Evolutionary conservation across 352 stramenopile genomes (phyloP).

Genomic region (Pythium chondricola): DNA sequence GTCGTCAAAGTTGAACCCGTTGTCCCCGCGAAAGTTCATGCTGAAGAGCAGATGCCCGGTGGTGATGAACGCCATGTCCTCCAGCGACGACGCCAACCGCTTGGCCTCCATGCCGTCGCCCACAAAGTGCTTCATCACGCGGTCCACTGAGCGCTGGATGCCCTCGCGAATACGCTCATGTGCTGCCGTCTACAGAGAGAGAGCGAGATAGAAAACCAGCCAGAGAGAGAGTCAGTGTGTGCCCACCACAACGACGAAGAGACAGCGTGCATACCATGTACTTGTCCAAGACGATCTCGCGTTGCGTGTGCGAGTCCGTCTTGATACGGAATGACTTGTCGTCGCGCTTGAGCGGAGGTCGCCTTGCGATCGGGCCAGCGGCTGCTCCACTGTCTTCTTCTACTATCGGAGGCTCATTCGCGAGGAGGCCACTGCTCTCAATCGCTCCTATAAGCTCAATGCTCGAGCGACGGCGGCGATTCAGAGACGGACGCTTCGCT

Average conservation of each 20-base stretch:
- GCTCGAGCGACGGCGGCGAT: constrained; percentile 48
- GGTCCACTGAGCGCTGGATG: constrained; percentile 38
- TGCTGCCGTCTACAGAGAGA: constrained; percentile 39
- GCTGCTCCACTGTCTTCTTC: neutral
- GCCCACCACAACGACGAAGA: no score
- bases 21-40: constrained; percentile 68
- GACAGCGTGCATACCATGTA: constrained; percentile 53
- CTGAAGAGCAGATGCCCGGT: constrained; percentile 71
- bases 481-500: constrained; percentile 8
- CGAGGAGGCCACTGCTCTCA: constrained; percentile 22
- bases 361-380: neutral
- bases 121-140: constrained; percentile 23
- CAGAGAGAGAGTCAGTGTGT: neutral
- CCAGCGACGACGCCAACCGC: constrained; percentile 37
- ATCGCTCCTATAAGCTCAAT: constrained; percentile 59
- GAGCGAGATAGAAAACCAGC: constrained; percentile 4
- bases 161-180: constrained; percentile 53
- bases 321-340: constrained; percentile 25
- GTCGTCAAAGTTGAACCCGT: constrained; percentile 74
- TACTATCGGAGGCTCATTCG: neutral
- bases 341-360: constrained; percentile 11
- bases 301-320: constrained; percentile 39
- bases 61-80: constrained; percentile 75
- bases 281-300: constrained; percentile 58
- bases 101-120: constrained; percentile 29